These are phyloP conservation scores for Rhizopus arrhizus DNA, from an alignment of 371 early-diverging fungal species.

Conservation along the genomic window DNA sequence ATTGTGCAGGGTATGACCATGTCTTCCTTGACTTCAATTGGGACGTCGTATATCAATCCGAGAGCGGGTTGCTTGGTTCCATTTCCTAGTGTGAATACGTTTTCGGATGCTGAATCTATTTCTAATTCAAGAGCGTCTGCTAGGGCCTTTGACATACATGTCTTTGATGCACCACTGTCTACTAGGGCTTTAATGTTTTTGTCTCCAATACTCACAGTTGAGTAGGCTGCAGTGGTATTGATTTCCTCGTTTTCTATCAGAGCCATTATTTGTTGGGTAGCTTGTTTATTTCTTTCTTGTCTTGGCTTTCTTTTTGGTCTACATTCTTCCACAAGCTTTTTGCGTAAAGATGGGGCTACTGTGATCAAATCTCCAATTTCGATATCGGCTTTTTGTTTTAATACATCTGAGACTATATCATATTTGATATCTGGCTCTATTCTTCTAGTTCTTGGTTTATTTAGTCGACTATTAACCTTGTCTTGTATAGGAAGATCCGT, in stretches of 20 bases:
- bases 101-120: conserved; percentile 1
- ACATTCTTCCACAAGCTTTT: background rate
- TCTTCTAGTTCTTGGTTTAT: too few species aligned
- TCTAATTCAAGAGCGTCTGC: background rate
- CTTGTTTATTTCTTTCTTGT: background rate
- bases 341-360: background rate
- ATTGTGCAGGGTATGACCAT: background rate
- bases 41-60: conserved; percentile 9
- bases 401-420: background rate
- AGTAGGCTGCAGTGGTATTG: conserved; percentile 6
- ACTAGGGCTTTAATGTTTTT: background rate
- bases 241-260: conserved; percentile 2
- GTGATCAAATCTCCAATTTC: background rate
- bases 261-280: background rate
- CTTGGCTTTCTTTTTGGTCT: background rate
- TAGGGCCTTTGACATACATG: conserved; percentile 4
- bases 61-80: conserved; percentile 12
- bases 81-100: conserved; percentile 7
- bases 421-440: too few species aligned
- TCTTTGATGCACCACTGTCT: conserved; percentile 2
- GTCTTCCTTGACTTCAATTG: background rate
- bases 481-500: too few species aligned
- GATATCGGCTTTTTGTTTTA: conserved; percentile 4
- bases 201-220: background rate
- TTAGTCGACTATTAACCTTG: too few species aligned